These are phyloP conservation scores for Protea cynaroides DNA, from an alignment of 164 flowering plant species.

Conservation along the genomic window DNA sequence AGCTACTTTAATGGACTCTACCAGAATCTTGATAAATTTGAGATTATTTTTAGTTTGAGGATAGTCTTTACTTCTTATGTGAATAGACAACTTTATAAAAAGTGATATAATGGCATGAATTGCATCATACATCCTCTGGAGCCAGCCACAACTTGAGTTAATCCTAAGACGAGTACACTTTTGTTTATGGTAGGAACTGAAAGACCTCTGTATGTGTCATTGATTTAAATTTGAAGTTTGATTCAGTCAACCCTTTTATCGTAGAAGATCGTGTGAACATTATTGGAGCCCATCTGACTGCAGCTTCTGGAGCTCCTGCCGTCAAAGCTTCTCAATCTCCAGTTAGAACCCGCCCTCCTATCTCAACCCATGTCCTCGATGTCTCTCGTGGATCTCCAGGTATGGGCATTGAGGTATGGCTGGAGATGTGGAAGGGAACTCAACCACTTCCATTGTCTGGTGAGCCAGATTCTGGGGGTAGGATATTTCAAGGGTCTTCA, in stretches of 20 bases:
- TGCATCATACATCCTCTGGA: no score
- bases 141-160: no score
- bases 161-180: no score
- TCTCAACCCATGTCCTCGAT: constrained; percentile 91
- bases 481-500: constrained; percentile 61
- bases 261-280: constrained; percentile 77
- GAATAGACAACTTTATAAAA: no score
- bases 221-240: background rate
- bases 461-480: constrained; percentile 27
- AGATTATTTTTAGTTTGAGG: no score
- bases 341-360: constrained; percentile 70
- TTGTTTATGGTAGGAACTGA: no score
- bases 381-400: constrained; percentile 77
- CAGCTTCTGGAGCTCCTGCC: constrained; percentile 26
- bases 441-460: constrained; percentile 38
- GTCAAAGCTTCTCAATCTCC: constrained; percentile 29
- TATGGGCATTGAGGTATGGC: constrained; percentile 60
- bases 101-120: no score
- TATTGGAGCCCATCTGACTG: constrained; percentile 66
- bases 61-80: no score
- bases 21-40: no score
- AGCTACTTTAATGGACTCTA: background rate
- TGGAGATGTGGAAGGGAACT: constrained; percentile 66
- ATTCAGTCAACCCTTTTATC: constrained; percentile 14
- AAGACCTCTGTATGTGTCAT: no score